A percentile compares a stretch with the other conserved stretches of the same genome.
Conservation (phyloP, 129 eudicot species). For the Scalesia atractyloides region DNA sequence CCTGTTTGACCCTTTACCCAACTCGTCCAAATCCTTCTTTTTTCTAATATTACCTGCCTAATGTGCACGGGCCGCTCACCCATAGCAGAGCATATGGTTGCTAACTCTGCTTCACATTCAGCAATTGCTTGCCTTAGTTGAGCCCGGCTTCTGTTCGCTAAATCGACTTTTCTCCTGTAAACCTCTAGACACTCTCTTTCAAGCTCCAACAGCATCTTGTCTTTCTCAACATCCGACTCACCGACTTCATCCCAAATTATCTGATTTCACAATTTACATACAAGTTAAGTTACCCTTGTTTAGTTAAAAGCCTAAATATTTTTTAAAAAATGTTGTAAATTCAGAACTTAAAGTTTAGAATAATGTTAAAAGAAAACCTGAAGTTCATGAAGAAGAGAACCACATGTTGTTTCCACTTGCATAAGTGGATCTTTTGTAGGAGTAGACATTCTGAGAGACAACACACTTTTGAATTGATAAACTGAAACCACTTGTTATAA, state of each 20-base stretch:
- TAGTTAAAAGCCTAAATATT: neutral
- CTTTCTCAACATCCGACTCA: constrained; percentile 75
- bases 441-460: constrained; percentile 48
- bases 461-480: neutral
- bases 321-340: neutral
- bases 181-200: constrained; percentile 82
- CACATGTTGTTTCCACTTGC: constrained; percentile 79
- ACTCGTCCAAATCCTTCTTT: neutral
- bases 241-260: constrained; percentile 99
- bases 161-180: constrained; percentile 80
- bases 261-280: constrained; percentile 38
- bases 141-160: constrained; percentile 72
- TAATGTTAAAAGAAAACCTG: constrained; percentile 48
- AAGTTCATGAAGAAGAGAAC: constrained; percentile 81
- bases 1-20: neutral
- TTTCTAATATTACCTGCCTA: constrained; percentile 58
- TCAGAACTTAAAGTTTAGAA: neutral
- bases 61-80: constrained; percentile 84
- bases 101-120: constrained; percentile 86
- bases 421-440: constrained; percentile 54
- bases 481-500: neutral
- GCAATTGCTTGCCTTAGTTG: constrained; percentile 79
- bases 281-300: neutral
- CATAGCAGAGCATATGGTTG: constrained; percentile 79
- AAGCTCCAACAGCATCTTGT: constrained; percentile 72